phyloP scores from a whole-genome alignment of 768 basidiomycete species.

The Lactifluus subvellereus region DNA sequence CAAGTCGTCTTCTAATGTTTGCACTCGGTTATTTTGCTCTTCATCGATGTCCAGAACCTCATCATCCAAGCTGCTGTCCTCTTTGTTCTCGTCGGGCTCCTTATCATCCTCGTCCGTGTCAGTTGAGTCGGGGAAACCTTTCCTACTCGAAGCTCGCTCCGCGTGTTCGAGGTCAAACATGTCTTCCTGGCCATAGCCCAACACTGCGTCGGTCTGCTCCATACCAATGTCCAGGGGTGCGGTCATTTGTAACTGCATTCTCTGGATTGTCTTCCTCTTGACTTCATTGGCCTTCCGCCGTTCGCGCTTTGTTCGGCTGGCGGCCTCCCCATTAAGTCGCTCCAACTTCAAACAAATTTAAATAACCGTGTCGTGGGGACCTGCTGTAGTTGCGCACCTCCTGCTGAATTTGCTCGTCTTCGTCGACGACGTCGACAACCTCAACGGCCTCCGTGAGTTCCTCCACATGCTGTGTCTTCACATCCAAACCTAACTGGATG shows the following conservation, averaged over 20 bases:
- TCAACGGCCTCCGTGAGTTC: slow-evolving; percentile 71
- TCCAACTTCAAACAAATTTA: slow-evolving; percentile 53
- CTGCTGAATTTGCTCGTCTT: slow-evolving; percentile 83
- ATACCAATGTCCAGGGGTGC: slow-evolving; percentile 95
- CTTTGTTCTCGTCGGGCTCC: slow-evolving; percentile 38
- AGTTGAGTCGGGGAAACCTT: slow-evolving; percentile 31
- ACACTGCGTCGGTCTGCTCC: slow-evolving; percentile 69
- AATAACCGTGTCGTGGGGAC: slow-evolving; percentile 15
- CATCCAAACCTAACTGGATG: slow-evolving; percentile 73
- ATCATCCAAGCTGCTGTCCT: slow-evolving; percentile 39
- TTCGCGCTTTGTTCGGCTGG: slow-evolving; percentile 69
- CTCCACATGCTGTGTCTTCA: slow-evolving; percentile 64
- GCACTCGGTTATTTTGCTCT: slow-evolving; percentile 57
- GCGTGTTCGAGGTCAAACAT: slow-evolving; percentile 78
- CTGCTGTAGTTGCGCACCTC: slow-evolving; percentile 54
- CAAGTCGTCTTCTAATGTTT: slow-evolving; percentile 73
- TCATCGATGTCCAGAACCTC: slow-evolving; percentile 58
- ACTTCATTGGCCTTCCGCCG: slow-evolving; percentile 84
- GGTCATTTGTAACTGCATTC: slow-evolving; percentile 96
- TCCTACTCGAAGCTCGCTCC: slow-evolving; percentile 41
- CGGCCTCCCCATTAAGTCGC: slow-evolving; percentile 71
- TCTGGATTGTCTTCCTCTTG: slow-evolving; percentile 80
- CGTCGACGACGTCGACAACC: slow-evolving; percentile 64
- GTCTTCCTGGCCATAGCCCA: slow-evolving; percentile 75
- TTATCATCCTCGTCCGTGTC: slow-evolving; percentile 37